Conservation (phyloP, 1,284 basidiomycete species). For the Ustilago lituana region DNA sequence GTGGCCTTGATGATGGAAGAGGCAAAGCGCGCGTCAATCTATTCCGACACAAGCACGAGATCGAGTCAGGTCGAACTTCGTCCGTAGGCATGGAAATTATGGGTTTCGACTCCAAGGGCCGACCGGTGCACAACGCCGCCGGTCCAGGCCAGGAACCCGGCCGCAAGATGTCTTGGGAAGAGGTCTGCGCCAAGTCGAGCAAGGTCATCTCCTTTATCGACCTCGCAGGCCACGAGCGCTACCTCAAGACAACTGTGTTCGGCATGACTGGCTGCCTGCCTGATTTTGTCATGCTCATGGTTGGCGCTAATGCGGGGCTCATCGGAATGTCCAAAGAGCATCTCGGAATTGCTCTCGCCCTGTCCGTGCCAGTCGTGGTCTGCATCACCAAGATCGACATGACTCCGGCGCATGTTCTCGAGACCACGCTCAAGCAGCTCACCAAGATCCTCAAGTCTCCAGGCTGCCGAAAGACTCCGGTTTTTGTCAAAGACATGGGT, state of each 20-base stretch:
- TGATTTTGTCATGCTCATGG: conserved; percentile 94
- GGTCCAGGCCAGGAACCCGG: conserved; percentile 43
- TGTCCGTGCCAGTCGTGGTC: conserved; percentile 91
- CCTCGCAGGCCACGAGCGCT: conserved; percentile 65
- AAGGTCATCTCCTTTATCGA: conserved; percentile 93
- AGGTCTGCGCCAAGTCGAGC: conserved; percentile 87
- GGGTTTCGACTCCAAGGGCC: conserved; percentile 60
- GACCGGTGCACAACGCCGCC: conserved; percentile 41
- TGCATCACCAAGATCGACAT: conserved; percentile 99
- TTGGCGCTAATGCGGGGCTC: conserved; percentile 90
- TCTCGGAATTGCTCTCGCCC: conserved; percentile 88
- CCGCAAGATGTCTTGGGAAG: conserved; percentile 77
- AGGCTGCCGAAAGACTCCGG: conserved; percentile 74
- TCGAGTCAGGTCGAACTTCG: conserved; percentile 93
- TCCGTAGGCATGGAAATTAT: conserved; percentile 93
- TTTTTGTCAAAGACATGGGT: conserved; percentile 53
- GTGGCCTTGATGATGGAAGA: conserved; percentile 90
- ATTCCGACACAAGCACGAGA: conserved; percentile 96
- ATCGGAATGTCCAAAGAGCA: conserved; percentile 97
- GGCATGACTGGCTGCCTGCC: conserved; percentile 92
- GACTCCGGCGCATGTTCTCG: conserved; percentile 90
- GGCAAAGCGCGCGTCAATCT: conserved; percentile 90
- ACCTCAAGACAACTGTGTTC: conserved; percentile 87
- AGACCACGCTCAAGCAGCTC: conserved; percentile 90
- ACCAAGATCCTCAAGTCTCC: conserved; percentile 91